phyloP scores from a whole-genome alignment of 139 green algal genomes.

The Haematococcus sp. region DNA sequence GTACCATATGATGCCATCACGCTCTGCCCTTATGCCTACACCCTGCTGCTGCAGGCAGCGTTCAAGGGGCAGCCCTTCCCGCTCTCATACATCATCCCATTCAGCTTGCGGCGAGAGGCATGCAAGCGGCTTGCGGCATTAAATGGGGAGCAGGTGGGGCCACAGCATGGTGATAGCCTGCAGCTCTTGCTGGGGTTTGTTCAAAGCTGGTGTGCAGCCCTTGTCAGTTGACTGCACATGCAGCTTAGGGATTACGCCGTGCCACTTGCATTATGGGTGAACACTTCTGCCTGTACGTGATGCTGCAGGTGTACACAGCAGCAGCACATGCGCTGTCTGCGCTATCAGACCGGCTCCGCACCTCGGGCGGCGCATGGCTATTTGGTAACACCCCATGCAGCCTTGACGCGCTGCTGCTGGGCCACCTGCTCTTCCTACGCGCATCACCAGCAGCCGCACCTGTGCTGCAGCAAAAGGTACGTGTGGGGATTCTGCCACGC shows the following conservation, averaged over 20 bases:
- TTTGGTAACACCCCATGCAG: slow-evolving; percentile 58
- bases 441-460: slow-evolving; percentile 47
- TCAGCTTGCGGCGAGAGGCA: slow-evolving; percentile 38
- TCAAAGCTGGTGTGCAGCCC: no score
- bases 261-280: no score
- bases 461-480: slow-evolving; percentile 43
- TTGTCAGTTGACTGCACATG: no score
- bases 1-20: no score
- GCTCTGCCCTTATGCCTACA: no score
- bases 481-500: no score
- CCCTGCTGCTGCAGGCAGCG: slow-evolving; percentile 34
- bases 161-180: no score
- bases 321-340: slow-evolving; percentile 36
- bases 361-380: slow-evolving; percentile 41
- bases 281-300: no score
- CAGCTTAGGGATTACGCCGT: no score
- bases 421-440: slow-evolving; percentile 58
- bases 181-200: no score
- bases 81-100: slow-evolving; percentile 56
- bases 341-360: slow-evolving; percentile 44
- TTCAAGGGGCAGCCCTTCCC: slow-evolving; percentile 58
- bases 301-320: slow-evolving; percentile 38
- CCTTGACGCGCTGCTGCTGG: slow-evolving; percentile 63
- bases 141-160: slow-evolving; percentile 35
- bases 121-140: slow-evolving; percentile 21